A percentile compares a stretch with the other conserved stretches of the same genome.
These are phyloP conservation scores for Xerocomus minutiporus DNA, from an alignment of 1,284 basidiomycete species.

Conservation along the genomic window DNA sequence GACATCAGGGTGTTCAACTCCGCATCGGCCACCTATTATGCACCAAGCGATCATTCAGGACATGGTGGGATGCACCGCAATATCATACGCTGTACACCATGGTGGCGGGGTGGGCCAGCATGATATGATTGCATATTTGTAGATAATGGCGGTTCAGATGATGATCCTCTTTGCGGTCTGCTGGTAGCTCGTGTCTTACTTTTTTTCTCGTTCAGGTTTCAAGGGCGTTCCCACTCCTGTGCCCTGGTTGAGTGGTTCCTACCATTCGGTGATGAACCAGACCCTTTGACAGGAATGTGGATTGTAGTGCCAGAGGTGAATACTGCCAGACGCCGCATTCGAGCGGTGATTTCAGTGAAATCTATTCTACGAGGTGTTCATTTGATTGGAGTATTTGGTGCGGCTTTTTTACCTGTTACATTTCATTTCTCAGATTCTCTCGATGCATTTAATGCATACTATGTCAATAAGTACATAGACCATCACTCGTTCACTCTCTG, in stretches of 20 bases:
- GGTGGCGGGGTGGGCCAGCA: conserved; percentile 16
- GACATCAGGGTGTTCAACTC: not conserved
- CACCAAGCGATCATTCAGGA: conserved; percentile 31
- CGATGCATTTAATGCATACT: not conserved
- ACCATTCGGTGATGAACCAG: not conserved
- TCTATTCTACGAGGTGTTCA: not conserved
- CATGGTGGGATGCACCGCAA: conserved; percentile 28
- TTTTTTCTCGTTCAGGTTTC: not conserved
- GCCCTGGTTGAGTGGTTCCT: not conserved
- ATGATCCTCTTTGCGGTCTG: not conserved
- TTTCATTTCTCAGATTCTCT: conserved; percentile 1
- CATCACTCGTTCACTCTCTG: not conserved
- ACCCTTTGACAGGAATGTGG: not conserved
- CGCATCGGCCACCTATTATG: conserved; percentile 1
- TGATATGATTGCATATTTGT: conserved; percentile 28
- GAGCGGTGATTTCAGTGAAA: not conserved
- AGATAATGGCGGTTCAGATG: conserved; percentile 8
- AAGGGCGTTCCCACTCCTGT: not conserved
- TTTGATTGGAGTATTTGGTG: not conserved
- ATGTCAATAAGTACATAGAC: conserved; percentile 6
- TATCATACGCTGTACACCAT: conserved; percentile 23
- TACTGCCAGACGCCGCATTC: not conserved
- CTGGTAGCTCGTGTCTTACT: not conserved
- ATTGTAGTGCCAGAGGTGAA: not conserved
- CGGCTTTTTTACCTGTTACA: not conserved